Evolutionary conservation across 2,329 filamentous ascomycete species (phyloP), one percentile per base, ranked within the genome.

Genomic region (Fusarium decemcellulare): DNA sequence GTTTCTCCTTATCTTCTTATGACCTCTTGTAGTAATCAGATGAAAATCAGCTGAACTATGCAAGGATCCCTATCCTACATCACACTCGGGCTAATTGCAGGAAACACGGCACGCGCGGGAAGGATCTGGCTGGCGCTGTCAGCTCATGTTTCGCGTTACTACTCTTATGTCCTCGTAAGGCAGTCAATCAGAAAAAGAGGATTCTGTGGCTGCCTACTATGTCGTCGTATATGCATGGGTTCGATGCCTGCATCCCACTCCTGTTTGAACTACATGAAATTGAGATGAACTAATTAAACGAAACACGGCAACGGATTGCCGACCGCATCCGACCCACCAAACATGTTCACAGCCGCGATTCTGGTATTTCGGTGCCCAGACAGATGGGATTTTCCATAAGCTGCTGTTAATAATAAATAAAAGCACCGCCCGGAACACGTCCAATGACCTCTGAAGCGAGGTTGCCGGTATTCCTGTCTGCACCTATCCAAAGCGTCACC

Each of bases 281-380:
- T 59, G 3, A 51, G 37, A 59, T 46, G 37, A 61, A 5, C 57
- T 56, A 61, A 63, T 63, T 61, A 55, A 37, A 63, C 6, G 2
- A 34, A 18, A 43, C n/a, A 55, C 36, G 48, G 48, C 32, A 56
- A 54, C 23, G 57, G 34, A 55, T 46, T 43, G 23, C 43, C 3
- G 36, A 54, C 27, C 16, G n/a, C 6, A 47, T 51, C 55, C 46
- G 43, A 3, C 14, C 8, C 12, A n/a, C 40, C 42, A 1, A 32
- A 2, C 16, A 8, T 44, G 7, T 47, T 36, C 32, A 16, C 47
- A 14, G 32, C 47, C 23, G 47, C 32, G 30, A 5, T 8, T 54
- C 37, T 39, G 29, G 10, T 23, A 29, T 32, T 12, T 55, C 18
- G 10, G 5, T 15, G 5, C 6, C 12, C 42, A 36, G 39, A 40